Base-by-base conservation (phyloP, 768 basidiomycete species). In the Leccinum boreale region DNA sequence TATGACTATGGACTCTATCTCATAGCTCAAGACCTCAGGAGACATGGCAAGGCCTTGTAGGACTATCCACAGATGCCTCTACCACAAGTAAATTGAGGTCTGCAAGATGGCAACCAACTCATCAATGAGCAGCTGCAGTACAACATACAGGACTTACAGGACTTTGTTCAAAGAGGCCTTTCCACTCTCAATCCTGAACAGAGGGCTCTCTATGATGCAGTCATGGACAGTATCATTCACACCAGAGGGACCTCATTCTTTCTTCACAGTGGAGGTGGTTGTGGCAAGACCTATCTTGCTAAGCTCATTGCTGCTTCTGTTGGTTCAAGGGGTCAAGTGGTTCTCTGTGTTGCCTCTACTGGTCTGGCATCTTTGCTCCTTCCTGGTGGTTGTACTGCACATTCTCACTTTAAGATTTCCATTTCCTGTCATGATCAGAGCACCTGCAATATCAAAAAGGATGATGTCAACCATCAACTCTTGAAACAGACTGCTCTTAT, bases 111-210 rank as follows among this genome's bases (percentile, higher is more conserved):
- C n/a, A 45, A 45, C 8, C n/a, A 21, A 45, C 44, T 45, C 44
- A 45, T 45, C 44, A 44, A 44, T 44, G 42, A 42, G 39, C 39
- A 42, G 39, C 39, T 42, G 77, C 31, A 33, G 17, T 42, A 17
- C 5, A 19, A 42, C n/a, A n/a, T 17, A 42, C 39, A 42, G 19
- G 39, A 42, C 5, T 19, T 17, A 9, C 39, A 42, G 10, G 15
- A 17, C 6, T 42, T 17, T 42, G 39, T 42, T 8, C 17, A 42
- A 17, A 42, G 2, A 42, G n/a, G n/a, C 17, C 39, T 42, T 42
- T 7, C 39, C n/a, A 42, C 7, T 42, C 9, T 42, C 17, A 42
- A 42, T 42, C 17, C 19, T 42, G 8, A 42, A 42, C n/a, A 42
- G 9, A 42, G 39, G 9, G 5, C n/a, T 45, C 19, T 45, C 12